Conservation (phyloP, 2,329 filamentous ascomycete genomes). For the Ramularia endophylla region DNA sequence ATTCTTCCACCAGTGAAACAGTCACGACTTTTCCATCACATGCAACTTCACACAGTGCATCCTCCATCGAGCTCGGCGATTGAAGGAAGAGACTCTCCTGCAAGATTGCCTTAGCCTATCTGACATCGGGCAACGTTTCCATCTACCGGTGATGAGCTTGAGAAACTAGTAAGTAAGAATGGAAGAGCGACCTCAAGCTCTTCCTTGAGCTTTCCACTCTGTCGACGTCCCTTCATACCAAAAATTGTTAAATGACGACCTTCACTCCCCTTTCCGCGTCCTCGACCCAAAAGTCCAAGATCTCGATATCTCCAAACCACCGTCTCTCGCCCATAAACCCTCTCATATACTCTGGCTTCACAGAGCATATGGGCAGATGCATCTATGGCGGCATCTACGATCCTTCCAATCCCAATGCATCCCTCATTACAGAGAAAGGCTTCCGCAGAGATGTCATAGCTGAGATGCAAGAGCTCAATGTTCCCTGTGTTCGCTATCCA, state of each 20-base stretch:
- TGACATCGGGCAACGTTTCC: too few species aligned
- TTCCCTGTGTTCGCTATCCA: conserved; percentile 73
- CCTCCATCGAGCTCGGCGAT: too few species aligned
- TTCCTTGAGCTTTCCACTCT: too few species aligned
- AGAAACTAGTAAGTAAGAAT: too few species aligned
- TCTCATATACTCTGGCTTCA: conserved; percentile 79
- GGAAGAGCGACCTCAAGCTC: too few species aligned
- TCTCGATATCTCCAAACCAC: conserved; percentile 59
- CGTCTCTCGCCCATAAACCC: conserved; percentile 68
- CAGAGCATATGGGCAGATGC: conserved; percentile 86
- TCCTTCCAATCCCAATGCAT: conserved; percentile 52
- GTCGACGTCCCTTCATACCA: too few species aligned
- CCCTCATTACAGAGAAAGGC: conserved; percentile 66
- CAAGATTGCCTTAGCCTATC: too few species aligned
- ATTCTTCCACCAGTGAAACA: too few species aligned
- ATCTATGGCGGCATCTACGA: conserved; percentile 86
- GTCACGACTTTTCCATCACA: too few species aligned
- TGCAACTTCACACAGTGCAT: too few species aligned
- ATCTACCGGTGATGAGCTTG: too few species aligned
- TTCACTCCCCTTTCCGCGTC: conserved; percentile 60
- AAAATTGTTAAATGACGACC: conserved; percentile 58
- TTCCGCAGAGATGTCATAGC: conserved; percentile 75
- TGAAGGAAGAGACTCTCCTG: too few species aligned
- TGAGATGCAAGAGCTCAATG: conserved; percentile 65
- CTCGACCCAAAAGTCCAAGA: conserved; percentile 52